Conservation (phyloP, 345 rosid species). For the Cardamine resedifolia region DNA sequence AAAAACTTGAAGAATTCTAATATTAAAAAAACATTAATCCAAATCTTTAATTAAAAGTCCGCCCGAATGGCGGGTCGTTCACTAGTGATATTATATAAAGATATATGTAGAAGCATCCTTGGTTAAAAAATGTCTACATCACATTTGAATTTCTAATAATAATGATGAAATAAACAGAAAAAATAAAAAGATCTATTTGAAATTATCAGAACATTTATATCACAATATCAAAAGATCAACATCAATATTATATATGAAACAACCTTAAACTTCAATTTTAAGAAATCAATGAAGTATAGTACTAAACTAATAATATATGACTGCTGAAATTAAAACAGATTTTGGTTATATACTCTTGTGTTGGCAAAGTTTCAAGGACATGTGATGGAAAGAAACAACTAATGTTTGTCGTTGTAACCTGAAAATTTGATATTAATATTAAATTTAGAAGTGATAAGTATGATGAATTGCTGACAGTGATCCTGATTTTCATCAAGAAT, state of each 20-base stretch:
- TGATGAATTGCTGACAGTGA: slow-evolving; percentile 25
- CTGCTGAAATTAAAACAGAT: not conserved
- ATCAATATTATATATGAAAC: too few relatives aligned
- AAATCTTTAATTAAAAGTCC: too few relatives aligned
- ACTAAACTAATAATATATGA: not conserved
- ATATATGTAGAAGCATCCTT: too few relatives aligned
- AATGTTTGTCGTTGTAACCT: not conserved
- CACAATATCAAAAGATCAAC: too few relatives aligned
- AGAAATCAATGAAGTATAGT: not conserved
- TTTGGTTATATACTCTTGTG: not conserved
- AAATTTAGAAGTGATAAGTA: slow-evolving; percentile 2
- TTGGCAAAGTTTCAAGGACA: not conserved
- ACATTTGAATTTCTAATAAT: too few relatives aligned
- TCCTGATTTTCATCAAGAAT: not conserved
- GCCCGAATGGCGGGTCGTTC: too few relatives aligned
- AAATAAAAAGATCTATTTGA: not conserved
- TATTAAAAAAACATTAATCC: too few relatives aligned
- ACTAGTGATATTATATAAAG: too few relatives aligned
- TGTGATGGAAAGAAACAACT: not conserved
- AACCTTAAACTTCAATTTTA: not conserved
- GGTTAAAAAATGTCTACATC: too few relatives aligned
- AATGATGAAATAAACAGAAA: too few relatives aligned
- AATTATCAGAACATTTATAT: not conserved
- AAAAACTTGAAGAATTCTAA: too few relatives aligned
- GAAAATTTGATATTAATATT: not conserved